Evolutionary conservation across 768 basidiomycete genomes (phyloP).

Genomic region (Termitomyces sp.): DNA sequence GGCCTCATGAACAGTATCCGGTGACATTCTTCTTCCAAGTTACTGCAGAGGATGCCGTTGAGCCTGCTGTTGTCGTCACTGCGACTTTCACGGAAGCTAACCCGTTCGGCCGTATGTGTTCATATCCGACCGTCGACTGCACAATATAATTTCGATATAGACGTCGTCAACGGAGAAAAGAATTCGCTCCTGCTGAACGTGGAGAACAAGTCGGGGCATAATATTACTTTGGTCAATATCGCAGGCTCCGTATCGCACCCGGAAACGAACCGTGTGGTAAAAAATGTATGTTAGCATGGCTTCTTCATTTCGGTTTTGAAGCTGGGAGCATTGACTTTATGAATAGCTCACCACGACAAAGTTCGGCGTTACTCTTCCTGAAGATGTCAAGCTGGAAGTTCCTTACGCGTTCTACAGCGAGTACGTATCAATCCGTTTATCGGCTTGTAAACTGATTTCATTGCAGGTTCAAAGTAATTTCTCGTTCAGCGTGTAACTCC

Average conservation of each 20-base stretch:
- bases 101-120: constrained; percentile 65
- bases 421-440: constrained; percentile 36
- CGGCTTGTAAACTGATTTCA: constrained; percentile 9
- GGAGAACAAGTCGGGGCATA: constrained; percentile 72
- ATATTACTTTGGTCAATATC: constrained; percentile 61
- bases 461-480: constrained; percentile 54
- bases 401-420: constrained; percentile 79
- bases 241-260: constrained; percentile 66
- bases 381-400: constrained; percentile 54
- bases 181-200: constrained; percentile 60
- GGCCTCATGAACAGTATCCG: background rate
- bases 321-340: background rate
- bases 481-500: background rate
- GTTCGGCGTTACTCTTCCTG: constrained; percentile 46
- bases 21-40: constrained; percentile 10
- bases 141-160: constrained; percentile 31
- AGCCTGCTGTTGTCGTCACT: constrained; percentile 48
- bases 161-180: constrained; percentile 79
- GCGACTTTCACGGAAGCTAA: constrained; percentile 69
- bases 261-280: constrained; percentile 55
- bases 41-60: constrained; percentile 25
- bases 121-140: constrained; percentile 3
- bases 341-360: constrained; percentile 52
- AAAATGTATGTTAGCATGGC: constrained; percentile 46
- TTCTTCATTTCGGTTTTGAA: background rate